Evolutionary conservation across 192 early-diverging fungal species (phyloP), one percentile per base, ranked within the genome.

Genomic region (Coemansia sp.): DNA sequence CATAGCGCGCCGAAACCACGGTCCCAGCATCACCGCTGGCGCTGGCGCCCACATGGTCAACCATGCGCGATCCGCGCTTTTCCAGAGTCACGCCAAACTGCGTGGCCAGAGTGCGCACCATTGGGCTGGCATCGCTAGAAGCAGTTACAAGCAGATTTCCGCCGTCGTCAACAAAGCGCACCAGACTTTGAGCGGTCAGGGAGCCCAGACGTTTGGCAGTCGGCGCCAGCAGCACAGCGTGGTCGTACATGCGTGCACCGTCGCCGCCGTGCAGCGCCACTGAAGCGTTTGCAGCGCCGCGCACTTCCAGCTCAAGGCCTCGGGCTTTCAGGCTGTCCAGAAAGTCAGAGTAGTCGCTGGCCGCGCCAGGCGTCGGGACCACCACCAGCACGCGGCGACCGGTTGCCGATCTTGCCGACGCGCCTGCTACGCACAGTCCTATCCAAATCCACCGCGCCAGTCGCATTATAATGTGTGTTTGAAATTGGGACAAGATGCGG

Each of bases 1-100:
- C 66, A 60, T 86, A 73, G 3, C 76, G 57, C 27, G 71, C 62
- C 5, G 86, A 75, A n/a, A 85, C 75, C 10, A 92, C 73, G 35
- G 87, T 68, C 58, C 25, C 24, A 10, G 53, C 53, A 17, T 88
- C 84, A 29, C 68, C 73, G 9, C 73, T 68, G 14, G 68, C 61
- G 43, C 76, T 76, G 14, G 57, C 64, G n/a, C 57, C 41, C 49
- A 85, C 69, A 57, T 92, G 84, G 71, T 98, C 96, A 48, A 89
- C 75, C 0, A 91, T 94, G 10, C 62, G 72, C 15, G 85, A 87
- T 29, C 85, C 86, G 21, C 82, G 73, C 59, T 85, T 85, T 63
- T 96, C 96, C 52, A 90, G 90, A 38, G 92, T 91, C 17, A 93
- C 87, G 53, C 91, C 92, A 67, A 97, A 93, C 69, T 98, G 96